Conservation (phyloP, 2,329 filamentous ascomycete genomes). For the Monosporascus sp. region DNA sequence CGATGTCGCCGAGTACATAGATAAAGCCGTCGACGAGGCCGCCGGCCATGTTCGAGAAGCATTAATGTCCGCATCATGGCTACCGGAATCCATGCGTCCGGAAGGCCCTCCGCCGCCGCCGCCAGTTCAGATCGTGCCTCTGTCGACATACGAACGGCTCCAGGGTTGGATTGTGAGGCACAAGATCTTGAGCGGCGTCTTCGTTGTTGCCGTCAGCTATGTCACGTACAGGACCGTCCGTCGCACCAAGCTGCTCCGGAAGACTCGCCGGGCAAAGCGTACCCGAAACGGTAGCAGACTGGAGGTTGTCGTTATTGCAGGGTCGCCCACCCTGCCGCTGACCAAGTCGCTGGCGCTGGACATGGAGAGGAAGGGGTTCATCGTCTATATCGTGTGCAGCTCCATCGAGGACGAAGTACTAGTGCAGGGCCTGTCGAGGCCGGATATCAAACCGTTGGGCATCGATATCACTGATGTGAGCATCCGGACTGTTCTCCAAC, state of each 20-base stretch:
- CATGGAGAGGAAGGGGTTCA: slow-evolving; percentile 84
- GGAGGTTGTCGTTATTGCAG: slow-evolving; percentile 84
- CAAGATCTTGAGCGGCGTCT: slow-evolving; percentile 65
- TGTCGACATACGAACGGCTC: slow-evolving; percentile 44
- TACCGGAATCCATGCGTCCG: slow-evolving; percentile 64
- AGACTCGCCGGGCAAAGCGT: slow-evolving; percentile 68
- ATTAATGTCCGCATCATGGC: slow-evolving; percentile 63
- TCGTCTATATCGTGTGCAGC: slow-evolving; percentile 85
- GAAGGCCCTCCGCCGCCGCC: slow-evolving; percentile 44
- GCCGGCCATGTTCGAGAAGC: slow-evolving; percentile 66
- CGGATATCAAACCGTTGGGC: slow-evolving; percentile 75
- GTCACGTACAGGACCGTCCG: slow-evolving; percentile 47
- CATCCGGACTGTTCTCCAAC: slow-evolving; percentile 8
- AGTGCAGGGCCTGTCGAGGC: slow-evolving; percentile 69
- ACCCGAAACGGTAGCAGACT: slow-evolving; percentile 78
- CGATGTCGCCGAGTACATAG: slow-evolving; percentile 73
- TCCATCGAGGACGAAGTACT: slow-evolving; percentile 79
- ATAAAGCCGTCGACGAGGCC: slow-evolving; percentile 73
- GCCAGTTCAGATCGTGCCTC: slow-evolving; percentile 26
- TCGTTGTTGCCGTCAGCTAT: slow-evolving; percentile 69
- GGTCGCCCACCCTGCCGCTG: slow-evolving; percentile 78
- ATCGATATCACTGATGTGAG: slow-evolving; percentile 78
- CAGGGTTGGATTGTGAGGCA: slow-evolving; percentile 69
- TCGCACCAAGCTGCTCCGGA: slow-evolving; percentile 53
- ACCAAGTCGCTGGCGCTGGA: slow-evolving; percentile 80